A percentile compares a stretch with the other conserved stretches of the same genome.
phyloP scores from a whole-genome alignment of 1,284 basidiomycete species.

The Cryptococcus sp. region DNA sequence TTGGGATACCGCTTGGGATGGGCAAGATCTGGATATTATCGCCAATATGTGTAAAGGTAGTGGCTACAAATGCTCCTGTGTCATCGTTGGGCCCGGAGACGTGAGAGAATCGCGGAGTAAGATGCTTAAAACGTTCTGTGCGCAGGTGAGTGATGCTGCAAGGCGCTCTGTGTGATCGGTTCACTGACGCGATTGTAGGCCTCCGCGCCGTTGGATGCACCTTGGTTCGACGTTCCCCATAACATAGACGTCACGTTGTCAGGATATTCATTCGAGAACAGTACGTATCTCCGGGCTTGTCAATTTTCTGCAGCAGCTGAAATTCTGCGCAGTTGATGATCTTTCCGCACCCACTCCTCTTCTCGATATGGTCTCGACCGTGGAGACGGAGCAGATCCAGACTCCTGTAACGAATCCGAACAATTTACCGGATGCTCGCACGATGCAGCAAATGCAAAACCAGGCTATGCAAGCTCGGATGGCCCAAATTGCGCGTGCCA shows the following conservation, averaged over 20 bases:
- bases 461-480: slow-evolving; percentile 21
- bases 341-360: slow-evolving; percentile 3
- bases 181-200: slow-evolving; percentile 6
- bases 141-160: slow-evolving; percentile 15
- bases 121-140: slow-evolving; percentile 16
- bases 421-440: background rate
- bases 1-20: slow-evolving; percentile 22
- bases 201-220: slow-evolving; percentile 13
- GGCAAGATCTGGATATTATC: slow-evolving; percentile 13
- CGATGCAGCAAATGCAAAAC: slow-evolving; percentile 17
- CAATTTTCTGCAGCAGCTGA: background rate
- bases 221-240: slow-evolving; percentile 28
- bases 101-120: slow-evolving; percentile 4
- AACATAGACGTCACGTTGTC: slow-evolving; percentile 18
- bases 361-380: slow-evolving; percentile 18
- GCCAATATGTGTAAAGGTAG: slow-evolving; percentile 8
- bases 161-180: background rate
- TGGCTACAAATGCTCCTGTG: slow-evolving; percentile 20
- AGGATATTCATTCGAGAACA: slow-evolving; percentile 22
- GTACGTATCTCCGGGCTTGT: slow-evolving; percentile 7
- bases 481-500: slow-evolving; percentile 16
- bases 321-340: background rate
- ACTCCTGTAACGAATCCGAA: slow-evolving; percentile 11
- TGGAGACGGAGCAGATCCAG: slow-evolving; percentile 14
- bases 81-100: slow-evolving; percentile 8